Base-by-base conservation (phyloP, 345 rosid species). In the Eucalyptus erythrocorys region DNA sequence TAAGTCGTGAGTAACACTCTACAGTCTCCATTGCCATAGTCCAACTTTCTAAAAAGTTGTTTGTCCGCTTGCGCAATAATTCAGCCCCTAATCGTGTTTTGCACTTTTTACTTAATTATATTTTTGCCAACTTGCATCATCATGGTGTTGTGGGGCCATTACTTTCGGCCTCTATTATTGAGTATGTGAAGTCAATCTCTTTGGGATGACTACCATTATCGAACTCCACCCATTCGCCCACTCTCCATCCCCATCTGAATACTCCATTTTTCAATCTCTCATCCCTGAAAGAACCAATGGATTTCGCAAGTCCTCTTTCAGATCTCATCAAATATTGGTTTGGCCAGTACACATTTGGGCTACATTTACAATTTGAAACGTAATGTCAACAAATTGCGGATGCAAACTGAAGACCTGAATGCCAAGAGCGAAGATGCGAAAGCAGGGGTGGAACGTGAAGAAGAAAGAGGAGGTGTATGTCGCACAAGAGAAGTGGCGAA, bases 331-430 rank as follows among this genome's bases (percentile, higher is more conserved):
- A 57, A 24, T 24, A 10, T 27, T 24, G n/a, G 64, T 12, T 57
- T 1, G n/a, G 64, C 64, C n/a, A 11, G 30, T 5, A 57, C 3
- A 57, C n/a, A 0, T 57, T 24, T 26, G 64, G 30, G 64, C 13
- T 57, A 10, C 64, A 24, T 57, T 57, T 57, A 0, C 5, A 57
- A 57, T 26, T 0, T 2, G 7, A 57, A 26, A 57, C 0, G 0
- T 26, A 26, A 57, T 11, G n/a, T 26, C n/a, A 0, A 57, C 3
- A 0, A 0, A 27, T 26, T 57, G n/a, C 30, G 0, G 30, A 10
- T 0, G 5, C 14, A 10, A 2, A 24, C 6, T 5, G 7, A 24
- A 26, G 13, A 2, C 1, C 14, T 57, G 2, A 57, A 26, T 11
- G 64, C n/a, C 64, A 5, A 4, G 64, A 24, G 2, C 30, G 0